These are phyloP conservation scores for Pedinophyceae sp. DNA, from an alignment of 139 green algal species.

Conservation along the genomic window DNA sequence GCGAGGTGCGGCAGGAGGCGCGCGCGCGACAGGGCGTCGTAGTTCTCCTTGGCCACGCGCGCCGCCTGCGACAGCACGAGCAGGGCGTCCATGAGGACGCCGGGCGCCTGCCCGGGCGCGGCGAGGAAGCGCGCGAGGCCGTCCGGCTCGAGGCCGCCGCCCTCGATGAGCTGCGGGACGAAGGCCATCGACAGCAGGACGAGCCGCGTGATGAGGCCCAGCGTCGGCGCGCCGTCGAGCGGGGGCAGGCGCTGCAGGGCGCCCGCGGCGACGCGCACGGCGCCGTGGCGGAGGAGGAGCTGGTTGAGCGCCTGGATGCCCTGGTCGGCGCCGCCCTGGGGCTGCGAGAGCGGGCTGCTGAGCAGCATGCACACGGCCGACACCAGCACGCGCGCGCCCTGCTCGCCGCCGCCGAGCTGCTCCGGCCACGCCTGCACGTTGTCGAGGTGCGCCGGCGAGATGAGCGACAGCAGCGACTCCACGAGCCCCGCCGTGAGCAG, in stretches of 20 bases:
- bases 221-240: no score
- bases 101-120: constrained; percentile 13
- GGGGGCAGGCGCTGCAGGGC: neutral
- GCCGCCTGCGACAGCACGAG: constrained; percentile 52
- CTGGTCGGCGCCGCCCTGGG: neutral
- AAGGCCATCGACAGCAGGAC: constrained; percentile 11
- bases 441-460: constrained; percentile 19
- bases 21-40: constrained; percentile 17
- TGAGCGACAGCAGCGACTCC: constrained; percentile 21
- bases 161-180: constrained; percentile 5
- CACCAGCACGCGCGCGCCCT: constrained; percentile 12
- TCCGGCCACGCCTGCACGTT: constrained; percentile 1
- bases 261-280: neutral
- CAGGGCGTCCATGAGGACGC: constrained; percentile 41
- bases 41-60: constrained; percentile 32
- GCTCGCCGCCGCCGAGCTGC: neutral
- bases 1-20: constrained; percentile 5
- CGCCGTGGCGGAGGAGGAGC: neutral
- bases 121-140: neutral
- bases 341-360: neutral
- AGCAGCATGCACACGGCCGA: neutral
- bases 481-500: constrained; percentile 22
- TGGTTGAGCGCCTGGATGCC: neutral
- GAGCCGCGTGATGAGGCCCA: neutral
- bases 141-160: neutral